Evolutionary conservation across 2,329 filamentous ascomycete genomes (phyloP).

Genomic region (Pseudogymnoascus sp.): DNA sequence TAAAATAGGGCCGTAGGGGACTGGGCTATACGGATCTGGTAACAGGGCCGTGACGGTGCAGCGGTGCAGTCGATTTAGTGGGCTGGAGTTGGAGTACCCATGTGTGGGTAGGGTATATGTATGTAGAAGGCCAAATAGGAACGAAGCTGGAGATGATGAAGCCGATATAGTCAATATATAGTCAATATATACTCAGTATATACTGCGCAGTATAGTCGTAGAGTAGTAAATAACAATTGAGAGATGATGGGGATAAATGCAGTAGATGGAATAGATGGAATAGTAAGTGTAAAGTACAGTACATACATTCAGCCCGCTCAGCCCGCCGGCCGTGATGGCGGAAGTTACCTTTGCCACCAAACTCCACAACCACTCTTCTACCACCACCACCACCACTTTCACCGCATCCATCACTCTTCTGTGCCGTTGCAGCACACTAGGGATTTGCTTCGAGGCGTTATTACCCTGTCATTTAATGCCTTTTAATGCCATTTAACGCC

Average conservation of each 20-base stretch:
- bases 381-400: no score
- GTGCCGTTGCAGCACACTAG: neutral
- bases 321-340: no score
- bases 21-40: neutral
- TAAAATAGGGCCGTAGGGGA: constrained; percentile 2
- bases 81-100: neutral
- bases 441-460: neutral
- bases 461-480: neutral
- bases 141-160: neutral
- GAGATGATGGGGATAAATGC: no score
- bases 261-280: no score
- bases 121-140: neutral
- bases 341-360: neutral
- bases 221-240: no score
- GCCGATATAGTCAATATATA: no score
- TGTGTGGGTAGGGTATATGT: neutral
- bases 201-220: no score
- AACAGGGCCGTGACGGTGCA: neutral
- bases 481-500: neutral
- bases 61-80: neutral
- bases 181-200: neutral
- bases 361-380: neutral
- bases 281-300: no score
- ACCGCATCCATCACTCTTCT: neutral
- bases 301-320: no score